Percentiles rank a stretch among this genome's conserved stretches.
phyloP scores from a whole-genome alignment of 1,139 yeast species.

The Debaryomycetaceae sp. region DNA sequence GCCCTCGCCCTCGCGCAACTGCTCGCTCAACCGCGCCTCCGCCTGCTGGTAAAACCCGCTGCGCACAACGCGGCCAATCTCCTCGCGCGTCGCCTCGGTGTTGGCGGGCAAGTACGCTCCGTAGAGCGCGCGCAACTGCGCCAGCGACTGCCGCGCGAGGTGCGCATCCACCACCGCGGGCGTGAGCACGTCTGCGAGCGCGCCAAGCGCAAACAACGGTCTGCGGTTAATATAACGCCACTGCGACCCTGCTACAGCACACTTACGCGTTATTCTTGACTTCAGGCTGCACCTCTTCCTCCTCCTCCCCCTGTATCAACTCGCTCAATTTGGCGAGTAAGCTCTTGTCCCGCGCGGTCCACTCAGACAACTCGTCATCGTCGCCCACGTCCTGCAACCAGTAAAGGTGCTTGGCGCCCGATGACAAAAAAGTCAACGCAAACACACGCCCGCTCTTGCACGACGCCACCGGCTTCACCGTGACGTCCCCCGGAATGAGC shows the following conservation, averaged over 20 bases:
- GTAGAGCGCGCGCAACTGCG: constrained; percentile 33
- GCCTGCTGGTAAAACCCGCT: constrained; percentile 55
- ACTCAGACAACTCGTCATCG: constrained; percentile 54
- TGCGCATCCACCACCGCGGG: constrained; percentile 34
- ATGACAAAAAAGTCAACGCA: constrained; percentile 74
- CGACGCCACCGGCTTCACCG: constrained; percentile 69
- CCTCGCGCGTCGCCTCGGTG: constrained; percentile 26
- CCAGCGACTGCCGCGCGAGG: constrained; percentile 32
- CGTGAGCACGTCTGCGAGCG: constrained; percentile 40
- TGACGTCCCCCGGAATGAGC: constrained; percentile 90
- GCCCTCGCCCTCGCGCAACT: constrained; percentile 36
- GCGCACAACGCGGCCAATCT: constrained; percentile 42
- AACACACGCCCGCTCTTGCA: constrained; percentile 84
- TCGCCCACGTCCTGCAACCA: constrained; percentile 89
- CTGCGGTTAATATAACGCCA: constrained; percentile 4
- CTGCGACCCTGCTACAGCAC: constrained; percentile 6
- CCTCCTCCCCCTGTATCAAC: constrained; percentile 51
- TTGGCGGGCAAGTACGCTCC: constrained; percentile 41
- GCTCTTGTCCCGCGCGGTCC: constrained; percentile 60
- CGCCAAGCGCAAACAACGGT: constrained; percentile 17
- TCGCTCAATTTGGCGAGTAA: constrained; percentile 50
- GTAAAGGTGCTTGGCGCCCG: constrained; percentile 79
- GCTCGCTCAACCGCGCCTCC: constrained; percentile 39
- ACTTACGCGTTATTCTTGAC: constrained; percentile 15
- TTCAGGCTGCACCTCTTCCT: constrained; percentile 28